A percentile compares a stretch with the other conserved stretches of the same genome.
Conservation (phyloP, 1,284 basidiomycete genomes). For the Naganishia sp. region DNA sequence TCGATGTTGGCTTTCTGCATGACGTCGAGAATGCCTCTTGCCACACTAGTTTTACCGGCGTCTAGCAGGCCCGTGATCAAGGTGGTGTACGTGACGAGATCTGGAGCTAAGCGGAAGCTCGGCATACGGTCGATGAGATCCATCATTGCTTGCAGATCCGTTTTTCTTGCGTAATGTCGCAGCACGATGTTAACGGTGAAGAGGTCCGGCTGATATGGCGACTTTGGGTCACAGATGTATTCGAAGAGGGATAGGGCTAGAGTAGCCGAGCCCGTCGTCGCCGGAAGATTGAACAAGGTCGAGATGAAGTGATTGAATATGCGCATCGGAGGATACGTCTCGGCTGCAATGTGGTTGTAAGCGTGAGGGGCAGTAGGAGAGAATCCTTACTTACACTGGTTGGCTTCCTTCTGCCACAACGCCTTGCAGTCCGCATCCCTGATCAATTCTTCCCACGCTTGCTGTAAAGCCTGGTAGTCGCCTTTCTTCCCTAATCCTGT, state of each 20-base stretch:
- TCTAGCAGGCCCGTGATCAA: conserved; percentile 72
- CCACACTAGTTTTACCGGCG: conserved; percentile 66
- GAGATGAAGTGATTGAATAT: conserved; percentile 51
- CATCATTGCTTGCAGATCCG: conserved; percentile 64
- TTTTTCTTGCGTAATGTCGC: conserved; percentile 63
- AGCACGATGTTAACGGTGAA: conserved; percentile 77
- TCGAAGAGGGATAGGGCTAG: conserved; percentile 45
- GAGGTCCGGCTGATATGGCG: conserved; percentile 61
- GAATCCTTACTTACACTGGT: neutral
- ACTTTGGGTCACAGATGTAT: conserved; percentile 40
- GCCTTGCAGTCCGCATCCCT: conserved; percentile 40
- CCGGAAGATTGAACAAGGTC: conserved; percentile 41
- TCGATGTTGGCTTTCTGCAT: conserved; percentile 73
- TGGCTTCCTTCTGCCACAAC: conserved; percentile 34
- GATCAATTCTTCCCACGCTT: conserved; percentile 46
- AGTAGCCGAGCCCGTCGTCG: conserved; percentile 34
- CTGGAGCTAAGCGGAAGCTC: conserved; percentile 61
- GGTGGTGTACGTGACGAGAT: conserved; percentile 77
- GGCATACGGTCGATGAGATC: conserved; percentile 56
- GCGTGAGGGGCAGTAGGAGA: neutral
- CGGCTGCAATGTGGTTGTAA: neutral
- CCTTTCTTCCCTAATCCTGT: conserved; percentile 46
- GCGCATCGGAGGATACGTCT: conserved; percentile 44
- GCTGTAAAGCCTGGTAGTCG: conserved; percentile 41
- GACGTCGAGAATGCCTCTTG: conserved; percentile 62